phyloP scores from a whole-genome alignment of 148 eudicot species.

The Nepenthes gracilis region DNA sequence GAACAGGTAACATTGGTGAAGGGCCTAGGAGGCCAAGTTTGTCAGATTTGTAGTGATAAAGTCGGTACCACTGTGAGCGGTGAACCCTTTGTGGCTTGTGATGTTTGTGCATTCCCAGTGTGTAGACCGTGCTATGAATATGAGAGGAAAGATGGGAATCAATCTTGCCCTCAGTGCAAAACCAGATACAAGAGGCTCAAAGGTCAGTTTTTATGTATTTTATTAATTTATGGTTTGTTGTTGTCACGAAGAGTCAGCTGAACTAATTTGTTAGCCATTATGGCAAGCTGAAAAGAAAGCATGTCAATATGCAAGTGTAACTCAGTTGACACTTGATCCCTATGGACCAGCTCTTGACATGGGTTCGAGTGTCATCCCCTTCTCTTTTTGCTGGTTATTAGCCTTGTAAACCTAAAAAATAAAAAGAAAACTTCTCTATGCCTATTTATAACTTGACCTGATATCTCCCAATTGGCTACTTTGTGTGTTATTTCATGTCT shows the following conservation, averaged over 20 bases:
- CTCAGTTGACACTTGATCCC: too few species aligned
- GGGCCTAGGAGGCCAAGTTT: conserved; percentile 23
- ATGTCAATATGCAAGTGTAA: too few species aligned
- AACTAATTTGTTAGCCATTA: too few species aligned
- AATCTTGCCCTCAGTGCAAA: conserved; percentile 56
- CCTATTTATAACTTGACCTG: too few species aligned
- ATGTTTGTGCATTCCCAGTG: conserved; percentile 40
- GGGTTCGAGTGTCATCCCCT: too few species aligned
- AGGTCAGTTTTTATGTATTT: conserved; percentile 16
- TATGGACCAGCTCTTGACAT: too few species aligned
- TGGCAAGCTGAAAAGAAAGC: too few species aligned
- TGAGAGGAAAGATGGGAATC: conserved; percentile 43
- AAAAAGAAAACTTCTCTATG: too few species aligned
- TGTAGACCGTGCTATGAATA: conserved; percentile 46
- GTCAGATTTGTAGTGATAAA: conserved; percentile 39
- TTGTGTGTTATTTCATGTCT: too few species aligned
- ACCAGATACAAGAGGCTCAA: conserved; percentile 45
- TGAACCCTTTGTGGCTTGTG: conserved; percentile 36
- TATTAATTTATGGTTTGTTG: not conserved
- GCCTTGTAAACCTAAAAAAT: too few species aligned
- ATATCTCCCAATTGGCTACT: too few species aligned
- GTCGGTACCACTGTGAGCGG: conserved; percentile 26
- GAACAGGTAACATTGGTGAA: conserved; percentile 25
- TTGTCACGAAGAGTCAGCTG: not conserved
- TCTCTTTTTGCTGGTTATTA: too few species aligned